Evolutionary conservation across 202 grass and related monocot genomes (phyloP).

Genomic region (Carex arenaria): DNA sequence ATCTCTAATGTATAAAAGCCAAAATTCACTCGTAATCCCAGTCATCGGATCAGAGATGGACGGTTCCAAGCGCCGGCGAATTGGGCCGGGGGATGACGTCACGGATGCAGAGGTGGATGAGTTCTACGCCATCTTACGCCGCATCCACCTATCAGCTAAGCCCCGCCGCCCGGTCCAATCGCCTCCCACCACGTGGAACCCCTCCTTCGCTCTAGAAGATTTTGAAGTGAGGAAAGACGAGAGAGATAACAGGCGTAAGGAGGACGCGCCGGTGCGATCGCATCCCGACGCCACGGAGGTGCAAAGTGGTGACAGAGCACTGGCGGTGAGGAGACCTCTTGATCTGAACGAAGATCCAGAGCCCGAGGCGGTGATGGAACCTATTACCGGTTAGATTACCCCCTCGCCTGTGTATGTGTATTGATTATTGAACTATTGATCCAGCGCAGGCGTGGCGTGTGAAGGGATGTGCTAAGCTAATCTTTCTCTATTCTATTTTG

Average conservation of each 20-base stretch:
- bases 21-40: not conserved
- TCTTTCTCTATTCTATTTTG: not conserved
- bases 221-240: slow-evolving; percentile 25
- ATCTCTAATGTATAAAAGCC: not conserved
- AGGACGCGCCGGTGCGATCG: not conserved
- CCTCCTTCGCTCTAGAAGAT: slow-evolving; percentile 67
- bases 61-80: slow-evolving; percentile 11
- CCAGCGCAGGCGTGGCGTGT: not conserved
- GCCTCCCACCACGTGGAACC: slow-evolving; percentile 32
- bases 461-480: not conserved
- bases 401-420: no score
- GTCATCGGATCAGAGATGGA: slow-evolving; percentile 8
- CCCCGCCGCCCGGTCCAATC: not conserved
- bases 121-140: slow-evolving; percentile 85
- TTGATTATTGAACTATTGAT: no score
- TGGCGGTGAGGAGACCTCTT: slow-evolving; percentile 16
- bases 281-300: not conserved
- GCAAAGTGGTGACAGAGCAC: slow-evolving; percentile 17
- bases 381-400: not conserved
- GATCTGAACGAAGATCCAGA: slow-evolving; percentile 68
- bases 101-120: slow-evolving; percentile 71
- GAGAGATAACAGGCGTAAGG: not conserved
- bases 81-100: not conserved
- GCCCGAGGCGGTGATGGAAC: slow-evolving; percentile 13
- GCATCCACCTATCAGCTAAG: slow-evolving; percentile 38